Conservation (phyloP, 202 grass and related monocot species). For the Zoysia matrella region DNA sequence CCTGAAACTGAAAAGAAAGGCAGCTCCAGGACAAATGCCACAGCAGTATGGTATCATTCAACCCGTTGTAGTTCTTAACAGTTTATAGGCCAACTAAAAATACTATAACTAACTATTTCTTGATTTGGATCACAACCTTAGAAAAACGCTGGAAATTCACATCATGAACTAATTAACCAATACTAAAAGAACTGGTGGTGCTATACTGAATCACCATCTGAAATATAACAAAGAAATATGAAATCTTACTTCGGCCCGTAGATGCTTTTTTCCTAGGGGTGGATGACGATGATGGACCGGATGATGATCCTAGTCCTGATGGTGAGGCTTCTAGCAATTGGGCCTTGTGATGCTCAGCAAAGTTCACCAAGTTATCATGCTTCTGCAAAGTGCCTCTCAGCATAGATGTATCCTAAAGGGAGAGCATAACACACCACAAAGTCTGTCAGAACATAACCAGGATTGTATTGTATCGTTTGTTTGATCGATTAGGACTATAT, state of each 20-base stretch:
- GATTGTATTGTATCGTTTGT: background rate
- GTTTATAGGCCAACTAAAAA: constrained; percentile 2
- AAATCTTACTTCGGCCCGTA: constrained; percentile 65
- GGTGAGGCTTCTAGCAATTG: constrained; percentile 58
- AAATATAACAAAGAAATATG: constrained; percentile 6
- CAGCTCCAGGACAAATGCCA: background rate
- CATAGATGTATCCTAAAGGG: constrained; percentile 70
- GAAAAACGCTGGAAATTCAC: background rate
- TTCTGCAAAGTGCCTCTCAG: constrained; percentile 71
- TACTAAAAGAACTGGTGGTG: background rate
- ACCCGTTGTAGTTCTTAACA: background rate
- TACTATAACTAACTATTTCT: background rate
- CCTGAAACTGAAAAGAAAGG: background rate
- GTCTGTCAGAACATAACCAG: constrained; percentile 22
- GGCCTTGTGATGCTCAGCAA: constrained; percentile 61
- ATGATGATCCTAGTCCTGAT: constrained; percentile 44
- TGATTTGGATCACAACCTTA: constrained; percentile 4
- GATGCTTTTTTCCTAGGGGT: constrained; percentile 72
- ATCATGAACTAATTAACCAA: background rate
- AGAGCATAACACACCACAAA: constrained; percentile 23
- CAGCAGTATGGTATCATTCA: constrained; percentile 1
- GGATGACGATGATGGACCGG: constrained; percentile 55
- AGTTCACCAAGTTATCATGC: constrained; percentile 79
- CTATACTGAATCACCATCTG: background rate
- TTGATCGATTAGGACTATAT: background rate